Percentiles rank a stretch among this genome's conserved stretches.
phyloP scores from a whole-genome alignment of 805 yeast species.

The Monosporozyma aerobia region DNA sequence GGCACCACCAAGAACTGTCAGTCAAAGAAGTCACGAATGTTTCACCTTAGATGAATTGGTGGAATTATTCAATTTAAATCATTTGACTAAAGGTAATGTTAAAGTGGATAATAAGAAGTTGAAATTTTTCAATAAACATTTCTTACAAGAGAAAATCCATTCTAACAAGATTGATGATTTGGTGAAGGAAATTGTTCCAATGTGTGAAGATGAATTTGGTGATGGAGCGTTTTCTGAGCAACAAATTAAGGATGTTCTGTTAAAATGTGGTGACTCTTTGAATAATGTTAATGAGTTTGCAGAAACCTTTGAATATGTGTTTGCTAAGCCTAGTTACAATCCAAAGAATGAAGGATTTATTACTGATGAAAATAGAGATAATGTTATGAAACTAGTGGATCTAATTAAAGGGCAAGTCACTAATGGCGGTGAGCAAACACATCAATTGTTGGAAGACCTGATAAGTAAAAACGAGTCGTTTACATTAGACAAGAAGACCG shows the following conservation, averaged over 20 bases:
- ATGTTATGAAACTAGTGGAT: not conserved
- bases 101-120: slow-evolving; percentile 78
- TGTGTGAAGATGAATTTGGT: slow-evolving; percentile 10
- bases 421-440: not conserved
- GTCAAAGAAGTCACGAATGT: slow-evolving; percentile 43
- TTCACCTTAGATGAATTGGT: slow-evolving; percentile 45
- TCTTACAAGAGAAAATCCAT: slow-evolving; percentile 39
- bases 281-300: slow-evolving; percentile 46
- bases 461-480: not conserved
- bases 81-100: slow-evolving; percentile 86
- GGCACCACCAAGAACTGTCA: slow-evolving; percentile 64
- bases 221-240: slow-evolving; percentile 14
- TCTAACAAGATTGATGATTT: slow-evolving; percentile 32
- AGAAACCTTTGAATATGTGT: slow-evolving; percentile 40
- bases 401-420: not conserved
- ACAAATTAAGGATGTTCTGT: slow-evolving; percentile 35
- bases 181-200: slow-evolving; percentile 26
- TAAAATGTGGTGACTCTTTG: slow-evolving; percentile 40
- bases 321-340: slow-evolving; percentile 28
- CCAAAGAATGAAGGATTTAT: not conserved
- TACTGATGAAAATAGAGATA: not conserved
- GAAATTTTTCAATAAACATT: slow-evolving; percentile 65
- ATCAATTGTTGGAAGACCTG: not conserved
- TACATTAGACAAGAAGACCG: slow-evolving; percentile 24
- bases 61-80: slow-evolving; percentile 50